Conservation (phyloP, 352 stramenopile genomes). For the Peronospora farinosa region DNA sequence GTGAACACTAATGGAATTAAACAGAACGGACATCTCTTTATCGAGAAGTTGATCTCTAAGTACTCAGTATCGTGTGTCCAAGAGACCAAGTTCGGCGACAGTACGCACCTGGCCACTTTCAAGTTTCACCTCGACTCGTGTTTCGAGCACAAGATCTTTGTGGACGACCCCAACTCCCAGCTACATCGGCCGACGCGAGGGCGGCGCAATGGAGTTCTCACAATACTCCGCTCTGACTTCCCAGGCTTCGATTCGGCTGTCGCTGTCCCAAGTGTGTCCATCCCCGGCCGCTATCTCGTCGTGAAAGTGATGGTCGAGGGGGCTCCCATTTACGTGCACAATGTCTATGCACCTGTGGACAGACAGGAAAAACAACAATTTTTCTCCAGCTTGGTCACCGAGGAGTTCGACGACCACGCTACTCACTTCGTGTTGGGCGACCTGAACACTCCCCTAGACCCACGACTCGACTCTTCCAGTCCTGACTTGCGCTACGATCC, state of each 20-base stretch:
- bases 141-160: slow-evolving; percentile 1
- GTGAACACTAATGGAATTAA: slow-evolving; percentile 1
- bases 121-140: not conserved
- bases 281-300: not conserved
- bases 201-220: slow-evolving; percentile 1
- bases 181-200: not conserved
- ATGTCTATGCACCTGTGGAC: not conserved
- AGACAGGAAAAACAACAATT: slow-evolving; percentile 1
- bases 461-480: not conserved
- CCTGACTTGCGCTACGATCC: not conserved
- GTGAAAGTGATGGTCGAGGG: slow-evolving; percentile 1
- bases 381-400: not conserved
- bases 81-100: slow-evolving; percentile 1
- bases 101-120: not conserved
- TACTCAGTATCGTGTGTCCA: not conserved
- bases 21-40: not conserved
- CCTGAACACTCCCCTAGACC: slow-evolving; percentile 1
- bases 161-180: not conserved
- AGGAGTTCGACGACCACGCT: not conserved
- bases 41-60: not conserved
- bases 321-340: not conserved
- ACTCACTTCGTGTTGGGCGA: not conserved
- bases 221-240: not conserved
- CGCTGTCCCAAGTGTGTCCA: not conserved
- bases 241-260: not conserved